Conservation (phyloP, 495 filamentous ascomycete species). For the Neurospora pannonica region DNA sequence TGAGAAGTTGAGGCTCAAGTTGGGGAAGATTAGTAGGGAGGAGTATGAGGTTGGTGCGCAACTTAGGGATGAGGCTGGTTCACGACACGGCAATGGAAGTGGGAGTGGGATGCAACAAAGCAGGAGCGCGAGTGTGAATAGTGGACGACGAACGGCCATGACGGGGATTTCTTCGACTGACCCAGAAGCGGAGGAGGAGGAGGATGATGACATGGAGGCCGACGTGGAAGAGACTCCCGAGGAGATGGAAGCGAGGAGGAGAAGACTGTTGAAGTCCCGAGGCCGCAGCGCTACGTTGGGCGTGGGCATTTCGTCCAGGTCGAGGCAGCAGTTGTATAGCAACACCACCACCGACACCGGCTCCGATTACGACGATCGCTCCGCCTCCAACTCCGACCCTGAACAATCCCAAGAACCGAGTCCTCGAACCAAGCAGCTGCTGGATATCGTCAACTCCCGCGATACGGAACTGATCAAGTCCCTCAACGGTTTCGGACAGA, state of each 20-base stretch:
- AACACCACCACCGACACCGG: conserved; percentile 35
- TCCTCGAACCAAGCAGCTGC: conserved; percentile 59
- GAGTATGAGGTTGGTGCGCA: background rate
- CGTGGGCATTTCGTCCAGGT: background rate
- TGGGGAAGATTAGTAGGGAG: conserved; percentile 27
- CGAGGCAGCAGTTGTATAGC: background rate
- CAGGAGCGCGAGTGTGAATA: conserved; percentile 5
- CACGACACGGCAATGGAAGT: background rate
- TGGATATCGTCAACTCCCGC: conserved; percentile 79
- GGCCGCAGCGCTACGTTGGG: background rate
- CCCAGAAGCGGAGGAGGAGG: background rate
- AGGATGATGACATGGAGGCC: background rate
- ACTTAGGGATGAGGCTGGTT: background rate
- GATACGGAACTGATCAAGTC: conserved; percentile 61
- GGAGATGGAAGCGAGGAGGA: background rate
- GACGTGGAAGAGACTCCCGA: background rate
- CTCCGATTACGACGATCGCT: conserved; percentile 31
- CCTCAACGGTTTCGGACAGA: conserved; percentile 61
- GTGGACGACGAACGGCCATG: conserved; percentile 5
- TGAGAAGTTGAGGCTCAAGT: conserved; percentile 50
- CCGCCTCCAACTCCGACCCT: background rate
- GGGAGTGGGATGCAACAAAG: background rate
- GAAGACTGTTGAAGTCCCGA: background rate
- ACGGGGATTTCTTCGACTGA: conserved; percentile 9
- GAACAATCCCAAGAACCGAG: background rate